Percentiles rank a stretch among this genome's conserved stretches.
These are phyloP conservation scores for Colletotrichum higginsianum DNA, from an alignment of 2,329 filamentous ascomycete genomes.

Conservation along the genomic window DNA sequence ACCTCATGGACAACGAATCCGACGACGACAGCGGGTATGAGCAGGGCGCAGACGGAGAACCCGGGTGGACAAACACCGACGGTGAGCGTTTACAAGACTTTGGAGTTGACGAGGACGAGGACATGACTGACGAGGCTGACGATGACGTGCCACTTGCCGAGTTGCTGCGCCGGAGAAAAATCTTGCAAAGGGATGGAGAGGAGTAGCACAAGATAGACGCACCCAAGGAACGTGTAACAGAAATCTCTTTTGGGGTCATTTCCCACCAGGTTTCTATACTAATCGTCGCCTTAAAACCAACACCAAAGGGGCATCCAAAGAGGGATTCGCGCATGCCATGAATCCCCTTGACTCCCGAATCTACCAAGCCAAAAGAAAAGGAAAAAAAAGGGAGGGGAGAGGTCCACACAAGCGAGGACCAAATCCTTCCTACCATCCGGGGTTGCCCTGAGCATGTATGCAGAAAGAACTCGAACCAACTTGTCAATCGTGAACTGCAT, in stretches of 20 bases:
- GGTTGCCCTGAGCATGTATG: conserved; percentile 43
- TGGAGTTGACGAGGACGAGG: conserved; percentile 84
- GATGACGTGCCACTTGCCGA: conserved; percentile 80
- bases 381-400: background rate
- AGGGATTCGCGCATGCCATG: conserved; percentile 34
- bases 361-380: conserved; percentile 28
- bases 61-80: conserved; percentile 81
- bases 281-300: conserved; percentile 36
- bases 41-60: conserved; percentile 58
- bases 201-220: conserved; percentile 45
- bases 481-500: conserved; percentile 33
- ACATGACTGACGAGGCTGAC: conserved; percentile 53
- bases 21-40: conserved; percentile 74
- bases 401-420: conserved; percentile 35
- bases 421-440: conserved; percentile 33
- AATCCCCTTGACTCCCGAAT: conserved; percentile 35
- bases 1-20: conserved; percentile 64
- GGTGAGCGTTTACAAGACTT: conserved; percentile 83
- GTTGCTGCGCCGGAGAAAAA: conserved; percentile 71
- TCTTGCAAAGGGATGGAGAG: conserved; percentile 50
- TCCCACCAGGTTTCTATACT: conserved; percentile 38
- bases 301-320: conserved; percentile 39
- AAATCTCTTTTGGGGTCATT: conserved; percentile 31
- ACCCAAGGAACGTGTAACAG: background rate
- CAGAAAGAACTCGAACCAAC: conserved; percentile 35